A percentile compares a stretch with the other conserved stretches of the same genome.
Conservation (phyloP, 2,329 filamentous ascomycete species). For the Aspergillus puulaauensis region DNA sequence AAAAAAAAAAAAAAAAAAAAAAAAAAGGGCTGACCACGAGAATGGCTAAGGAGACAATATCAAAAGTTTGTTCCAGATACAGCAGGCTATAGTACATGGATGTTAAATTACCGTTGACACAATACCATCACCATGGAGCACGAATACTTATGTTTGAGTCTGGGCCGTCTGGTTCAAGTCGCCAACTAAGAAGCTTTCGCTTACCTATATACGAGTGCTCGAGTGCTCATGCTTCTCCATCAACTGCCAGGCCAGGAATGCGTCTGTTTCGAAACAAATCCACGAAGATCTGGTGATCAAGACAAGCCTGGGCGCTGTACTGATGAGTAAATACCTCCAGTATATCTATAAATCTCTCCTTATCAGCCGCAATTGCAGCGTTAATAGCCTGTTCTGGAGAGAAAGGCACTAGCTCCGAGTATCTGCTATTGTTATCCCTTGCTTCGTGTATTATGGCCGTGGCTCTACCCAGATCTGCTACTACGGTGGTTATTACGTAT, state of each 20-base stretch:
- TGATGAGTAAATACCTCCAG: constrained; percentile 17
- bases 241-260: constrained; percentile 11
- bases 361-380: constrained; percentile 8
- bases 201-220: background rate
- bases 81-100: too few species aligned
- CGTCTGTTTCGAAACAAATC: constrained; percentile 17
- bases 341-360: constrained; percentile 7
- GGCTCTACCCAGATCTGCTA: constrained; percentile 17
- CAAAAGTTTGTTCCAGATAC: too few species aligned
- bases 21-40: too few species aligned
- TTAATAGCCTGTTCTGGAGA: constrained; percentile 18
- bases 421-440: constrained; percentile 14
- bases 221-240: background rate
- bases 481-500: background rate
- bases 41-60: too few species aligned
- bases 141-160: too few species aligned
- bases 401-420: constrained; percentile 19
- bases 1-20: too few species aligned
- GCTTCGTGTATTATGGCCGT: constrained; percentile 21
- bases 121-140: too few species aligned
- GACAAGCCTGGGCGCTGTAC: constrained; percentile 12
- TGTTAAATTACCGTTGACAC: too few species aligned
- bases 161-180: too few species aligned
- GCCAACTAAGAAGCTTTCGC: too few species aligned
- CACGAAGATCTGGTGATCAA: constrained; percentile 19